Base-by-base conservation (phyloP, 768 basidiomycete genomes). In the Leccinum sublutescens region DNA sequence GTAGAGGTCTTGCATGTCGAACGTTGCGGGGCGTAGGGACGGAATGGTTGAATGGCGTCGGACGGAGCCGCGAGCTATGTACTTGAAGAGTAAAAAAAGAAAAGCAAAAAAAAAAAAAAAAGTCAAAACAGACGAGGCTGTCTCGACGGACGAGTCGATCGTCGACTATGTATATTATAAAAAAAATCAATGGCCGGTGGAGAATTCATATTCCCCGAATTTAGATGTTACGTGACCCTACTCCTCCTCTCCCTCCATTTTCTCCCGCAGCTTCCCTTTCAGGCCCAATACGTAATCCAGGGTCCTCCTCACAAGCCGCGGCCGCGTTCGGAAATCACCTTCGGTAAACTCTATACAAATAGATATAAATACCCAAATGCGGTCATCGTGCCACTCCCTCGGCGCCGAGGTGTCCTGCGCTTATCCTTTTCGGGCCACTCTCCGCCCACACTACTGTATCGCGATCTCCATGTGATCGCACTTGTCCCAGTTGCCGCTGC, bases 1-100 rank as follows among this genome's bases (percentile, higher is more conserved):
- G 70, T 76, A 80, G 76, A 80, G 75, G 75, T 79, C 79, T 65
- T 79, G 77, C 75, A 75, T 78, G 76, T 73, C 71, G 71, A 72
- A 74, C 68, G 76, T 72, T 63, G 75, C 74, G 45, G 75, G 72
- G 73, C 71, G 72, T 71, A 74, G 73, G 71, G 75, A 75, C 72
- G 71, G 74, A 74, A 69, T 68, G 72, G 67, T 67, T 45, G 74
- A 67, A 67, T 56, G 65, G 38, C 63, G 68, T 76, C 58, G 59
- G 74, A 68, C 54, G 61, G 62, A 40, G 62, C 61, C 62, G 66
- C 55, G 68, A 66, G 71, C 66, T 72, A 71, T 71, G 68, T 68
- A 68, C 68, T 60, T 68, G 64, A 64, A 70, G 68, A 65, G 60
- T 64, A 75, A 69, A 65, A 60, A 65, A 70, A 68, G 59, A 63